Conservation (phyloP, 768 basidiomycete genomes). For the Podaxis sp. region DNA sequence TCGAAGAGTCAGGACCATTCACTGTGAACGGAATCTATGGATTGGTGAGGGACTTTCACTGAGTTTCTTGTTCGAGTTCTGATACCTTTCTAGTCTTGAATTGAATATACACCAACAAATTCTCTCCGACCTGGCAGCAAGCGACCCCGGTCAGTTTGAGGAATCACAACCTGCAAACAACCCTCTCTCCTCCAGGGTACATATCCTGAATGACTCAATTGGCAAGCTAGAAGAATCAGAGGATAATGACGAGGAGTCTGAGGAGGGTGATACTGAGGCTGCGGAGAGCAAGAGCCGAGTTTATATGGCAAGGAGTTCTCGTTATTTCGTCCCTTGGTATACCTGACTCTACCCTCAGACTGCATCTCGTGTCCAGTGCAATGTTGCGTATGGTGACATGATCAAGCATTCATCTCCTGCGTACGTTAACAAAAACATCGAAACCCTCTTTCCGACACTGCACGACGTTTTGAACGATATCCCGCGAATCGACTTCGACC, state of each 20-base stretch:
- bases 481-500: conserved; percentile 74
- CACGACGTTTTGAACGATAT: conserved; percentile 67
- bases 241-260: conserved; percentile 20
- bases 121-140: conserved; percentile 65
- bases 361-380: conserved; percentile 69
- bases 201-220: conserved; percentile 24
- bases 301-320: conserved; percentile 48
- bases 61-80: background rate
- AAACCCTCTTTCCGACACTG: conserved; percentile 53
- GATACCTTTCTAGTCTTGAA: conserved; percentile 50
- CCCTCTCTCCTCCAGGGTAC: conserved; percentile 59
- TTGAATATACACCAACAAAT: conserved; percentile 75
- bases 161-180: conserved; percentile 38
- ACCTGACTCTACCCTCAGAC: conserved; percentile 35
- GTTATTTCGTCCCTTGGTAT: background rate
- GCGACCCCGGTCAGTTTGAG: conserved; percentile 42
- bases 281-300: conserved; percentile 20
- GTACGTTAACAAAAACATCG: conserved; percentile 46
- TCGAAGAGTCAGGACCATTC: background rate
- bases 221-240: background rate
- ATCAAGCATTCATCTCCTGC: conserved; percentile 57
- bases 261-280: conserved; percentile 21
- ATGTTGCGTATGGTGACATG: conserved; percentile 80
- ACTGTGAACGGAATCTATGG: background rate
- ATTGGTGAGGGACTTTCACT: background rate